phyloP scores from a whole-genome alignment of 2,329 filamentous ascomycete species.

The Monosporascus sp. region DNA sequence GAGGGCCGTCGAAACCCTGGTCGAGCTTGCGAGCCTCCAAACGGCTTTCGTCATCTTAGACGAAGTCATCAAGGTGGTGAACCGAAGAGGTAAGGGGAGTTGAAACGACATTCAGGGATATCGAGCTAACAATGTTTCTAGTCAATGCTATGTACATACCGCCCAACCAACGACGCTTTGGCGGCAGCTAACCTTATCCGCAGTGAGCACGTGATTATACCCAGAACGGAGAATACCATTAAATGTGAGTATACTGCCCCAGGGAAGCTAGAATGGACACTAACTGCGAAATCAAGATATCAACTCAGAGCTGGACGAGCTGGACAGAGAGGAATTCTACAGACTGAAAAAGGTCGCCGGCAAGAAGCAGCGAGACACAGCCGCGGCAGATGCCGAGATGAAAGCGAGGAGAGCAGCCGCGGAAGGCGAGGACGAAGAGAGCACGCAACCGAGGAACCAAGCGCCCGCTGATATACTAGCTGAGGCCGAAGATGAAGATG shows the following conservation, averaged over 20 bases:
- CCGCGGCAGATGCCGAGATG: slow-evolving; percentile 67
- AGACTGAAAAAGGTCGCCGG: slow-evolving; percentile 88
- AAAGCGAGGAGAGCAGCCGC: slow-evolving; percentile 61
- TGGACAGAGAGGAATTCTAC: slow-evolving; percentile 98
- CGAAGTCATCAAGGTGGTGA: slow-evolving; percentile 98
- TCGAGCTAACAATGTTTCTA: slow-evolving; percentile 32
- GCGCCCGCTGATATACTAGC: slow-evolving; percentile 63
- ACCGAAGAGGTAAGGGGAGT: slow-evolving; percentile 68
- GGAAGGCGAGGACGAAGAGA: slow-evolving; percentile 34
- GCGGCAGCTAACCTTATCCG: slow-evolving; percentile 14
- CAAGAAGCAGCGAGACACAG: slow-evolving; percentile 76
- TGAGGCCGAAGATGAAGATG: slow-evolving; percentile 73
- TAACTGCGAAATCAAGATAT: slow-evolving; percentile 57
- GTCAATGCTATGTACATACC: slow-evolving; percentile 79
- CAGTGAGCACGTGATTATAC: slow-evolving; percentile 91
- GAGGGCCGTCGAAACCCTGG: slow-evolving; percentile 88
- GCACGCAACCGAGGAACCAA: slow-evolving; percentile 31
- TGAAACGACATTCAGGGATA: slow-evolving; percentile 11
- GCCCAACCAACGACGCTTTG: too few relatives aligned
- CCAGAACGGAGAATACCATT: slow-evolving; percentile 98
- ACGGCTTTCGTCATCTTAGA: slow-evolving; percentile 97
- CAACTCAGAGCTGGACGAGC: slow-evolving; percentile 95
- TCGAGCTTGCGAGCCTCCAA: slow-evolving; percentile 91
- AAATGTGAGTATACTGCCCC: slow-evolving; percentile 58
- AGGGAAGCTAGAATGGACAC: not conserved